Percentiles rank a stretch among this genome's conserved stretches.
Conservation (phyloP, 2,329 filamentous ascomycete genomes). For the Pseudocercospora vitis region DNA sequence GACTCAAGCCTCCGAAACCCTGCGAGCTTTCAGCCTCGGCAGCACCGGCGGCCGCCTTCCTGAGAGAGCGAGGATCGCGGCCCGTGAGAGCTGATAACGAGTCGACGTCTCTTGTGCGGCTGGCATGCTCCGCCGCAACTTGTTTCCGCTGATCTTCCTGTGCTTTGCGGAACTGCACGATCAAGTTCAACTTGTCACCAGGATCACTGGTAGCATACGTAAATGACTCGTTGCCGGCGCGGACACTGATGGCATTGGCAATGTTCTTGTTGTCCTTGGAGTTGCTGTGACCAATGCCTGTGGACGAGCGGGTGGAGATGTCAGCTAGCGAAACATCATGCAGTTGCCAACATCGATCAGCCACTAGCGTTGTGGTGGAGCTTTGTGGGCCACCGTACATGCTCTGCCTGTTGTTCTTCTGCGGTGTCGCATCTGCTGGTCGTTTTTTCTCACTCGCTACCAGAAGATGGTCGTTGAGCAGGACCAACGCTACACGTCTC, state of each 20-base stretch:
- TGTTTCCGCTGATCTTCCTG: constrained; percentile 88
- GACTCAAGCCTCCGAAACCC: constrained; percentile 27
- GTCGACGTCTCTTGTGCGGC: constrained; percentile 65
- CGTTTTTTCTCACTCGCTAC: constrained; percentile 94
- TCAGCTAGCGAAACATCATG: constrained; percentile 92
- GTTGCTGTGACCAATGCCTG: constrained; percentile 34
- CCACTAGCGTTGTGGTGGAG: constrained; percentile 68
- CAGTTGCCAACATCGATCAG: constrained; percentile 90
- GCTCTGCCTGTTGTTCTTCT: constrained; percentile 33
- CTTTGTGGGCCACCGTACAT: constrained; percentile 45
- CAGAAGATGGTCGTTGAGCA: constrained; percentile 91
- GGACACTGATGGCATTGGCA: constrained; percentile 81
- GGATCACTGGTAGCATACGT: constrained; percentile 80
- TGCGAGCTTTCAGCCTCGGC: constrained; percentile 46
- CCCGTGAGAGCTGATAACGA: constrained; percentile 35
- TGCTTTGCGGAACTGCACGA: constrained; percentile 88
- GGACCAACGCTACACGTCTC: constrained; percentile 83
- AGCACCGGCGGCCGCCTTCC: constrained; percentile 45
- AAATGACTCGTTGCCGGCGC: constrained; percentile 85
- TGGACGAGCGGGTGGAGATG: constrained; percentile 56
- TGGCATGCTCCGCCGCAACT: constrained; percentile 81
- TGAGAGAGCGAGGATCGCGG: constrained; percentile 57
- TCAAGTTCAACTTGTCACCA: constrained; percentile 73
- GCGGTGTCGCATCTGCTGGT: constrained; percentile 33
- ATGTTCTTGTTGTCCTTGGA: constrained; percentile 57